Percentiles rank a stretch among this genome's conserved stretches.
Conservation (phyloP, 352 stramenopile species). For the Thraustotheca clavata region DNA sequence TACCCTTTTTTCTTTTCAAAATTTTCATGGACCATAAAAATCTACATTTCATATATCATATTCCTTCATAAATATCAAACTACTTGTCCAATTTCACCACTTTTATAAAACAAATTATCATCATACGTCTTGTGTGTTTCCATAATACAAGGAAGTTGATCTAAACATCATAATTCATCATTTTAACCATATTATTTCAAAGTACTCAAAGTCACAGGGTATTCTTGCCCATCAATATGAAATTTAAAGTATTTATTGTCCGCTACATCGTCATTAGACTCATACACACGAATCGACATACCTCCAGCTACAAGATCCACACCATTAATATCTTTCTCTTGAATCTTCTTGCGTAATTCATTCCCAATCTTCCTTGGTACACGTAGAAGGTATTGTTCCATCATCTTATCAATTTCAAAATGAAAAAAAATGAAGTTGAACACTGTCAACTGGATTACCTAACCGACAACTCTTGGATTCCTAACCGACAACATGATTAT, state of each 20-base stretch:
- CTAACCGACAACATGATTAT: too few relatives aligned
- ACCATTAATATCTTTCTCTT: conserved; percentile 43
- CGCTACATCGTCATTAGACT: conserved; percentile 27
- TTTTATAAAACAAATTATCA: conserved; percentile 86
- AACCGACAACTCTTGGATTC: too few relatives aligned
- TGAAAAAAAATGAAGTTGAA: background rate
- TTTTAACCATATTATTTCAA: background rate
- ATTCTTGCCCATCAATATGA: conserved; percentile 63
- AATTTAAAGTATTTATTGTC: conserved; percentile 85
- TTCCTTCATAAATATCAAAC: background rate
- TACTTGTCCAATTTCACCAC: conserved; percentile 78
- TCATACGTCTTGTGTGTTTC: conserved; percentile 88
- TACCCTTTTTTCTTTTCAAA: conserved; percentile 57
- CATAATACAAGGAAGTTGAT: conserved; percentile 74
- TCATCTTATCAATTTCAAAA: conserved; percentile 24
- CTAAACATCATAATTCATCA: conserved; percentile 25
- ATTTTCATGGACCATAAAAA: conserved; percentile 75
- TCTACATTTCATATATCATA: conserved; percentile 28
- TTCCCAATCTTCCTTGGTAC: conserved; percentile 70
- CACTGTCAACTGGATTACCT: background rate
- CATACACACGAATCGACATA: conserved; percentile 22
- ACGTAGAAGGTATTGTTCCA: conserved; percentile 85
- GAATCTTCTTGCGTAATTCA: conserved; percentile 60
- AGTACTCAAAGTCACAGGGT: conserved; percentile 69
- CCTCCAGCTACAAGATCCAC: conserved; percentile 72